Evolutionary conservation across 805 yeast species (phyloP).

Genomic region (Kodamaea kaohsiungensis): DNA sequence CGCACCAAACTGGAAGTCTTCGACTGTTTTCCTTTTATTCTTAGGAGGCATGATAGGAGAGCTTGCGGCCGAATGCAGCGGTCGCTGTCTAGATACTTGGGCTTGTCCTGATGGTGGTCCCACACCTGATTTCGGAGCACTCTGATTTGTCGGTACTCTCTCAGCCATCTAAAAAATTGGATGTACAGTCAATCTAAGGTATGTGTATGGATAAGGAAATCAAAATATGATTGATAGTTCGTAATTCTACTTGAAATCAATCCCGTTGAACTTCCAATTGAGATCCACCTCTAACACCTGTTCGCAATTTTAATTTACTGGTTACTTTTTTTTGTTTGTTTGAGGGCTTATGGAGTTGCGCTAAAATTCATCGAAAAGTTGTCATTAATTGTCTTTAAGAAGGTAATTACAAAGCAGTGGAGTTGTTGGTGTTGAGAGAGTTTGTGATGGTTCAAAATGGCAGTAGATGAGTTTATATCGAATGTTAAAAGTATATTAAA

Average conservation of each 20-base stretch:
- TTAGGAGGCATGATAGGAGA: not conserved
- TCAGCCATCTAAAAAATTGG: not conserved
- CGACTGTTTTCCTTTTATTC: constrained; percentile 52
- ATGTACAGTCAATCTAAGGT: not conserved
- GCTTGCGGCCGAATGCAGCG: not conserved
- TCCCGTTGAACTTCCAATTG: not conserved
- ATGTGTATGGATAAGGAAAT: not conserved
- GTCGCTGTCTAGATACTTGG: not conserved
- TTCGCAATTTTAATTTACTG: constrained; percentile 1
- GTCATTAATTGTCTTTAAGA: not conserved
- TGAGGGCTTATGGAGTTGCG: not conserved
- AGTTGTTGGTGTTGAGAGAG: not conserved
- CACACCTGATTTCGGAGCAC: not conserved
- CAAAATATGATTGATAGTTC: not conserved
- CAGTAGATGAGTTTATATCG: not conserved
- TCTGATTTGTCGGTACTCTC: not conserved
- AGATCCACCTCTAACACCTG: not conserved
- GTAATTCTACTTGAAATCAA: not conserved
- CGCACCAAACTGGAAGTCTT: constrained; percentile 87
- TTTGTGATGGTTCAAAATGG: not conserved
- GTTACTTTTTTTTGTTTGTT: not conserved
- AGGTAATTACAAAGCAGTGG: not conserved
- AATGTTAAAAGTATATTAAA: no score
- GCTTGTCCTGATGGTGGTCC: not conserved
- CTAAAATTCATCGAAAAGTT: not conserved